Percentiles rank a stretch among this genome's conserved stretches.
phyloP scores from a whole-genome alignment of 345 rosid species.

The Hibiscus syriacus region DNA sequence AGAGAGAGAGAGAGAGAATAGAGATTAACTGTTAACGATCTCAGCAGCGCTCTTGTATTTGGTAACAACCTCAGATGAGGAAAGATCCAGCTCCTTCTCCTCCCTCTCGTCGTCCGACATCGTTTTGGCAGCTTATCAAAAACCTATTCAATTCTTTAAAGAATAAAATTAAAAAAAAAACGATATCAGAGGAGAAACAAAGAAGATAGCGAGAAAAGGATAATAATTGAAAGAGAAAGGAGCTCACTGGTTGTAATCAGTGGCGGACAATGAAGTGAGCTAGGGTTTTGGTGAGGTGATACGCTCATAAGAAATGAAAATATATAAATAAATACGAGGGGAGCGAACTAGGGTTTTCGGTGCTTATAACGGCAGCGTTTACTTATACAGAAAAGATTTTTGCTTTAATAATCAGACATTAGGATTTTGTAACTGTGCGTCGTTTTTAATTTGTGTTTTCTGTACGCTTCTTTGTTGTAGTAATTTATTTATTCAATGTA shows the following conservation, averaged over 20 bases:
- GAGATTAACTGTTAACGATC: constrained; percentile 68
- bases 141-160: neutral
- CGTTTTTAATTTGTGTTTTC: too few species aligned
- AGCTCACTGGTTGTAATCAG: neutral
- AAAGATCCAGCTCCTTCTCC: constrained; percentile 95
- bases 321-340: neutral
- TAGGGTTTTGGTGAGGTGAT: constrained; percentile 4
- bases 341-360: neutral
- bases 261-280: neutral
- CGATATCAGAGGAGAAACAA: neutral
- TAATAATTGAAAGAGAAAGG: neutral
- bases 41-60: constrained; percentile 96
- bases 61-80: constrained; percentile 86
- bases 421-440: neutral
- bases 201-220: neutral
- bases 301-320: neutral
- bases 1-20: neutral
- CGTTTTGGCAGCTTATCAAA: constrained; percentile 18
- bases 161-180: neutral
- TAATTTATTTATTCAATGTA: too few species aligned
- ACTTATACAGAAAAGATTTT: neutral
- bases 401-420: neutral
- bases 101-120: constrained; percentile 99
- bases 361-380: neutral
- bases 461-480: too few species aligned